These are phyloP conservation scores for Aureobasidium subglaciale DNA, from an alignment of 2,329 filamentous ascomycete genomes.

Conservation along the genomic window DNA sequence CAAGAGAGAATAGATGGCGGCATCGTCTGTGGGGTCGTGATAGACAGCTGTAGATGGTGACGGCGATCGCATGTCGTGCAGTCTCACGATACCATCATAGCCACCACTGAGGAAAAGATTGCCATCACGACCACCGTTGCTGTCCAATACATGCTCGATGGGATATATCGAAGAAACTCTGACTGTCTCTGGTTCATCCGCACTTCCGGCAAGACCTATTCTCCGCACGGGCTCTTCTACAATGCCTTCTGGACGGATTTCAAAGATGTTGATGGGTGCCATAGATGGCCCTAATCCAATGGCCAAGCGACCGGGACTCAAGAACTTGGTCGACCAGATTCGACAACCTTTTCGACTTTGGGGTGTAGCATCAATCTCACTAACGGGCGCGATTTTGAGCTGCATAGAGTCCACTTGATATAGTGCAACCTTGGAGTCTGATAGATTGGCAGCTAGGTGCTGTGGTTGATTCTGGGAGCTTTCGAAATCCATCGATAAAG, in stretches of 20 bases:
- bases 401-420: conserved; percentile 23
- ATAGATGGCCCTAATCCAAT: conserved; percentile 41
- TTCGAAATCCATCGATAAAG: conserved; percentile 33
- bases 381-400: conserved; percentile 31
- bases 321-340: conserved; percentile 47
- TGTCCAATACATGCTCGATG: conserved; percentile 23
- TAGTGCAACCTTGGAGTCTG: conserved; percentile 34
- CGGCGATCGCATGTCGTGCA: conserved; percentile 55
- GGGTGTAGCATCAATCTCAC: conserved; percentile 26
- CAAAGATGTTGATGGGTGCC: conserved; percentile 44
- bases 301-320: conserved; percentile 45
- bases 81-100: conserved; percentile 50
- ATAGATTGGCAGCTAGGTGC: conserved; percentile 46
- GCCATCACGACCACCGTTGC: conserved; percentile 30
- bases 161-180: conserved; percentile 39
- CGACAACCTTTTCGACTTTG: conserved; percentile 21
- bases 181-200: conserved; percentile 16
- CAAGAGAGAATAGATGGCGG: conserved; percentile 52
- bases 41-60: conserved; percentile 35
- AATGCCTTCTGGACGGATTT: conserved; percentile 41
- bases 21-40: conserved; percentile 51
- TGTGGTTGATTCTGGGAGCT: conserved; percentile 23
- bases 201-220: conserved; percentile 28
- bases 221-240: conserved; percentile 32
- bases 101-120: conserved; percentile 54